Evolutionary conservation across 1,284 basidiomycete species (phyloP).

Genomic region (Ceratobasidium sp.): DNA sequence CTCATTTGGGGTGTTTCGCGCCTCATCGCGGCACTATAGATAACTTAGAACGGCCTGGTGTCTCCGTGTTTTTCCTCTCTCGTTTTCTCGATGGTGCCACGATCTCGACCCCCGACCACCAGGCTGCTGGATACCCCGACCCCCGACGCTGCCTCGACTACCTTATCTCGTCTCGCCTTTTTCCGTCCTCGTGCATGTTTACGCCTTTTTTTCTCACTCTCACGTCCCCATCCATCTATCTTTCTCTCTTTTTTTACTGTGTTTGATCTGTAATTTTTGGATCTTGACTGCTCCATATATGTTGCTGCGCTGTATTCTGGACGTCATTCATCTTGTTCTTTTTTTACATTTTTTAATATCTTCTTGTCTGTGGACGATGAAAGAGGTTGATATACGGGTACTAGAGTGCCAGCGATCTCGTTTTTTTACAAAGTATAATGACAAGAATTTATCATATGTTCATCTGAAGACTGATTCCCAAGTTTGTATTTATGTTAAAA

Average conservation of each 20-base stretch:
- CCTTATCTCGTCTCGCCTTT: slow-evolving; percentile 4
- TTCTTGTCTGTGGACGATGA: background rate
- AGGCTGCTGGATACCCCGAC: slow-evolving; percentile 2
- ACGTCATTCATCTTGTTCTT: slow-evolving; percentile 11
- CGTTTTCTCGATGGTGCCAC: background rate
- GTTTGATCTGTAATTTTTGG: slow-evolving; percentile 1
- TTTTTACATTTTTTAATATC: background rate
- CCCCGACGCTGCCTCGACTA: slow-evolving; percentile 18
- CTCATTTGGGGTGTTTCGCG: slow-evolving; percentile 73
- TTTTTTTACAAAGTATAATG: slow-evolving; percentile 24
- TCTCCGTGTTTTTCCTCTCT: background rate
- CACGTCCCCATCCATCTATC: slow-evolving; percentile 6
- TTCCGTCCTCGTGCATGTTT: background rate
- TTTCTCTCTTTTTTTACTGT: background rate
- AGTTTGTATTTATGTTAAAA: no score
- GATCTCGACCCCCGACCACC: background rate
- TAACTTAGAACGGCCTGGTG: slow-evolving; percentile 68
- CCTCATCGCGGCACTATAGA: slow-evolving; percentile 52
- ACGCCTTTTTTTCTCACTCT: background rate
- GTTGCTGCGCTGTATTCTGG: slow-evolving; percentile 28
- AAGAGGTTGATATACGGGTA: no score
- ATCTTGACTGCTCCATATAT: slow-evolving; percentile 24
- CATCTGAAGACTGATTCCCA: no score
- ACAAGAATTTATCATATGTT: background rate
- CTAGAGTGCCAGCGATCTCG: no score